A percentile compares a stretch with the other conserved stretches of the same genome.
phyloP scores from a whole-genome alignment of 257 asterid genomes.

The Solanum clarkiae region DNA sequence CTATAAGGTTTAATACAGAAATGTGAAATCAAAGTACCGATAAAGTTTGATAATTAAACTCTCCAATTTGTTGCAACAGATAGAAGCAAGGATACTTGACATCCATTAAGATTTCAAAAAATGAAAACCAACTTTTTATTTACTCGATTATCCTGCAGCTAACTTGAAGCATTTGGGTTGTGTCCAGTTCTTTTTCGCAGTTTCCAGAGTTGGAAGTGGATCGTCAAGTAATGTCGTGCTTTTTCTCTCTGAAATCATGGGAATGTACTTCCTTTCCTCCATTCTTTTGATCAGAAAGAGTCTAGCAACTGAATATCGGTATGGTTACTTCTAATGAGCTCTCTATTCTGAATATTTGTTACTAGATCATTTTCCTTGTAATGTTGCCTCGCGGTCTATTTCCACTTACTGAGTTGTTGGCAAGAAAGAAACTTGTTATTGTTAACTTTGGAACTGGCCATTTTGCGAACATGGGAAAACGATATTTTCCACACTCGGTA shows the following conservation, averaged over 20 bases:
- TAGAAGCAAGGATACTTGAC: background rate
- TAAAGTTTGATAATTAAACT: background rate
- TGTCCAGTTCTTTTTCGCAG: conserved; percentile 94
- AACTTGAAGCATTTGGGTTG: conserved; percentile 4
- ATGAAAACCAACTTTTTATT: background rate
- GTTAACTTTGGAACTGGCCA: background rate
- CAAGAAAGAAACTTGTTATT: background rate
- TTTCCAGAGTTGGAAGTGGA: conserved; percentile 98
- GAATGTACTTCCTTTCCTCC: conserved; percentile 93
- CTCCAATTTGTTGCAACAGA: background rate
- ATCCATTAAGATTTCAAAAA: background rate
- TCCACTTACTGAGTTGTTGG: background rate
- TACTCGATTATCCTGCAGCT: background rate
- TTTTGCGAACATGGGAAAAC: background rate
- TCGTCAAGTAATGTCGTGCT: conserved; percentile 98
- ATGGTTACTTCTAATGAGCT: background rate
- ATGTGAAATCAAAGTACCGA: background rate
- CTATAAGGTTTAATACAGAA: background rate
- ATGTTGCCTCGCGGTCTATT: background rate
- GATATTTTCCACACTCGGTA: background rate
- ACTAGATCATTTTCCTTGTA: background rate
- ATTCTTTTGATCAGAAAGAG: conserved; percentile 88
- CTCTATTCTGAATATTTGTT: background rate
- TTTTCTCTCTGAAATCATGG: conserved; percentile 98
- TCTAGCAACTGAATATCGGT: conserved; percentile 94